Conservation (phyloP, 129 eudicot species). For the Artemisia annua region DNA sequence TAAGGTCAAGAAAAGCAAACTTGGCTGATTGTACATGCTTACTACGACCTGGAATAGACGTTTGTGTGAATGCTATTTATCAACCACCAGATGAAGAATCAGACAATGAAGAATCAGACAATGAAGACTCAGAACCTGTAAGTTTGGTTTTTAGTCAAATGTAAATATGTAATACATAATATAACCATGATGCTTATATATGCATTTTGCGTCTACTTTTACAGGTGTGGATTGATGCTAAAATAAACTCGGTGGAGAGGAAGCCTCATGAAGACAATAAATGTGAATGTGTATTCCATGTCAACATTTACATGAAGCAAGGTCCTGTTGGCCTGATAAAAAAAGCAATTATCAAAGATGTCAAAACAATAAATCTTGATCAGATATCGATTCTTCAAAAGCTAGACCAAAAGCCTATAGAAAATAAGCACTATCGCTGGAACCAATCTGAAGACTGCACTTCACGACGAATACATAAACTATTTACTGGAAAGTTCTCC, state of each 20-base stretch:
- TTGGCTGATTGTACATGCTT: conserved; percentile 70
- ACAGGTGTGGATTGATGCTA: conserved; percentile 89
- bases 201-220: conserved; percentile 4
- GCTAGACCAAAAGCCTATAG: conserved; percentile 70
- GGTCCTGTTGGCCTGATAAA: conserved; percentile 52
- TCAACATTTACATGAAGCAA: conserved; percentile 60
- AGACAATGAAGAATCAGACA: conserved; percentile 32
- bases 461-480: conserved; percentile 48
- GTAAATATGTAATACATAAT: neutral
- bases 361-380: conserved; percentile 46
- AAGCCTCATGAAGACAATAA: conserved; percentile 64
- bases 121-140: conserved; percentile 55
- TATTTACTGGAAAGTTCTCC: conserved; percentile 71
- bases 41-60: conserved; percentile 77
- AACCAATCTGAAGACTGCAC: conserved; percentile 65
- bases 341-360: conserved; percentile 56
- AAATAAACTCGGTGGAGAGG: conserved; percentile 81
- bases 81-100: conserved; percentile 52
- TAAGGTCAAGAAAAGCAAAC: conserved; percentile 77
- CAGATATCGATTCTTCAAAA: conserved; percentile 69
- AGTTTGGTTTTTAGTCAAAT: conserved; percentile 30
- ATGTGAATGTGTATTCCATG: conserved; percentile 67
- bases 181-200: conserved; percentile 5
- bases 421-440: conserved; percentile 78
- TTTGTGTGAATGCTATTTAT: conserved; percentile 57